phyloP scores from a whole-genome alignment of 768 basidiomycete genomes.

The Lepiota venenata region DNA sequence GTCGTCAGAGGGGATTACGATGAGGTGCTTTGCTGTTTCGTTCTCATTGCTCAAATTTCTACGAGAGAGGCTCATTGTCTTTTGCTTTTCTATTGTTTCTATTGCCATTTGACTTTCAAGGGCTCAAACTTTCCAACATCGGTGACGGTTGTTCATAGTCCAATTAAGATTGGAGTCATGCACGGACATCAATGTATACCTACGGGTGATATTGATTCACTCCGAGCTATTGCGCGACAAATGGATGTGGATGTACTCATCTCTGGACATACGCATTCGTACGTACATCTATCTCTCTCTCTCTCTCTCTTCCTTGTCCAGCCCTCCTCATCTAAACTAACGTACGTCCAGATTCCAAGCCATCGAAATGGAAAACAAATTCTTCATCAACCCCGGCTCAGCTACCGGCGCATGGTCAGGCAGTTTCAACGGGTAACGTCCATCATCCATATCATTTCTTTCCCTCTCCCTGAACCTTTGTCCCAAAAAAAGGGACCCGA shows the following conservation, averaged over 20 bases:
- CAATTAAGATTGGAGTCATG: conserved; percentile 88
- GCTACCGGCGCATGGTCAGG: conserved; percentile 96
- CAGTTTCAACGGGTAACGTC: conserved; percentile 52
- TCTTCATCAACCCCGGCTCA: conserved; percentile 95
- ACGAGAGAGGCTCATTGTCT: neutral
- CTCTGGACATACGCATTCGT: conserved; percentile 95
- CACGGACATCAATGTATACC: conserved; percentile 96
- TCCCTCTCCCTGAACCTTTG: conserved; percentile 6
- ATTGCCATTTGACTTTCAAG: conserved; percentile 37
- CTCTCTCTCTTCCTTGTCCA: neutral
- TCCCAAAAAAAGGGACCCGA: conserved; percentile 74
- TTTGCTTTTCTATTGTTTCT: neutral
- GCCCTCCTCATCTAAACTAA: no score
- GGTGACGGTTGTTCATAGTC: conserved; percentile 73
- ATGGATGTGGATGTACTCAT: conserved; percentile 98
- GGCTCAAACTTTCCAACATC: conserved; percentile 71
- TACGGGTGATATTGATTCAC: conserved; percentile 87
- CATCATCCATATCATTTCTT: neutral
- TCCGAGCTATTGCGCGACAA: conserved; percentile 84
- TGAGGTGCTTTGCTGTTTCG: conserved; percentile 50
- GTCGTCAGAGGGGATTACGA: conserved; percentile 95
- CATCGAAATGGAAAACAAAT: conserved; percentile 84
- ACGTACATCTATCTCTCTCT: conserved; percentile 24
- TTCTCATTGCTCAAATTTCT: neutral
- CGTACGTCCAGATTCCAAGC: conserved; percentile 75